These are phyloP conservation scores for Talaromyces amestolkiae DNA, from an alignment of 2,329 filamentous ascomycete genomes.

Conservation along the genomic window DNA sequence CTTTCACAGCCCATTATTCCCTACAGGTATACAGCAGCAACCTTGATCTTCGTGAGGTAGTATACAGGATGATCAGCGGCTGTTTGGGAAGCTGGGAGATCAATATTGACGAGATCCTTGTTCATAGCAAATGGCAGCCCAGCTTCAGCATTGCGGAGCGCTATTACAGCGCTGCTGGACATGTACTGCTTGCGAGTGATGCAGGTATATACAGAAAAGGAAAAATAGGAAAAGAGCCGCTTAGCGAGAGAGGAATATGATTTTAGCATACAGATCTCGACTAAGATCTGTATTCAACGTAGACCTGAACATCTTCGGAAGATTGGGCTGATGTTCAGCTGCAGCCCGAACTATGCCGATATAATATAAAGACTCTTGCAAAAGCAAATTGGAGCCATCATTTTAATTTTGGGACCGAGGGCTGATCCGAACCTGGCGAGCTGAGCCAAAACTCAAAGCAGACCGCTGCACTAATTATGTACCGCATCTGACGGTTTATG, in stretches of 20 bases:
- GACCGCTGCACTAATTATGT: too few species aligned
- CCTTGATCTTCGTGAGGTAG: background rate
- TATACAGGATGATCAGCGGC: background rate
- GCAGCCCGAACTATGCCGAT: background rate
- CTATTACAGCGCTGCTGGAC: background rate
- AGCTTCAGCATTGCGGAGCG: background rate
- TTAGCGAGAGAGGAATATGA: too few species aligned
- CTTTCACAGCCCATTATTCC: background rate
- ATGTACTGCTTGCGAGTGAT: too few species aligned
- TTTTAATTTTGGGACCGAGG: too few species aligned
- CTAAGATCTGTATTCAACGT: too few species aligned
- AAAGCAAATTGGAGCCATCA: too few species aligned
- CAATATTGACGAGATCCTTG: background rate
- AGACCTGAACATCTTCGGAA: background rate
- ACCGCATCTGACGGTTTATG: too few species aligned
- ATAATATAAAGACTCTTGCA: too few species aligned
- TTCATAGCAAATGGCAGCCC: background rate
- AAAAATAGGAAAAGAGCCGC: too few species aligned
- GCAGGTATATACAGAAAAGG: too few species aligned
- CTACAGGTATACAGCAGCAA: background rate
- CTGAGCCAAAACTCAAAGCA: too few species aligned
- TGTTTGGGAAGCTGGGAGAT: background rate
- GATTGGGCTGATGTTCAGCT: background rate
- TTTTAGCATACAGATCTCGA: too few species aligned
- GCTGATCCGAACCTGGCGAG: background rate